A percentile compares a stretch with the other conserved stretches of the same genome.
Conservation (phyloP, 2,329 filamentous ascomycete species). For the Verticillium longisporum region DNA sequence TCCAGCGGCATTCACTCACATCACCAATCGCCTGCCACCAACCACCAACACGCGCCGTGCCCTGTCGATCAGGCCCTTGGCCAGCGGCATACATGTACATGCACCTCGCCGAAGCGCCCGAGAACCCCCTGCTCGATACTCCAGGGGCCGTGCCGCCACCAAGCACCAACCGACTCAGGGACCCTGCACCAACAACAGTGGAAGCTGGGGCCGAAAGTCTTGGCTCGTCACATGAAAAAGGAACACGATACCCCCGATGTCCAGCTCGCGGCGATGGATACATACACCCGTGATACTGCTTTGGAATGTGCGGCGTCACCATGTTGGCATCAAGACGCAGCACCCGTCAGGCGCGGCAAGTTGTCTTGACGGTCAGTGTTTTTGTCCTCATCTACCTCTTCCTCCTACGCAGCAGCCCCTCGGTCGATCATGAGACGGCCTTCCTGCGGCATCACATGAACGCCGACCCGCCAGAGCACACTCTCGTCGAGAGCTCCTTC, state of each 20-base stretch:
- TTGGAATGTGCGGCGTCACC: neutral
- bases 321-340: neutral
- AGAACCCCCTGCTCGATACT: no score
- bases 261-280: neutral
- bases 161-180: no score
- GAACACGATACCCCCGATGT: neutral
- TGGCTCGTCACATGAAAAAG: neutral
- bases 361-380: neutral
- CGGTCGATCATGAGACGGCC: neutral
- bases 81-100: no score
- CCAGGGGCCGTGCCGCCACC: no score
- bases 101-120: no score
- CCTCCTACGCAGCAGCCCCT: neutral
- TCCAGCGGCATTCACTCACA: no score
- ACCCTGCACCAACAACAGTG: no score
- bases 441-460: neutral
- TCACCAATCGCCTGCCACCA: no score
- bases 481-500: conserved; percentile 22
- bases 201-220: no score
- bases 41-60: no score
- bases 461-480: neutral
- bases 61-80: no score
- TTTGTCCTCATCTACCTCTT: neutral
- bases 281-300: neutral
- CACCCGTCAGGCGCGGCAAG: neutral